phyloP scores from a whole-genome alignment of 2,329 filamentous ascomycete genomes.

The Fusarium armeniacum region DNA sequence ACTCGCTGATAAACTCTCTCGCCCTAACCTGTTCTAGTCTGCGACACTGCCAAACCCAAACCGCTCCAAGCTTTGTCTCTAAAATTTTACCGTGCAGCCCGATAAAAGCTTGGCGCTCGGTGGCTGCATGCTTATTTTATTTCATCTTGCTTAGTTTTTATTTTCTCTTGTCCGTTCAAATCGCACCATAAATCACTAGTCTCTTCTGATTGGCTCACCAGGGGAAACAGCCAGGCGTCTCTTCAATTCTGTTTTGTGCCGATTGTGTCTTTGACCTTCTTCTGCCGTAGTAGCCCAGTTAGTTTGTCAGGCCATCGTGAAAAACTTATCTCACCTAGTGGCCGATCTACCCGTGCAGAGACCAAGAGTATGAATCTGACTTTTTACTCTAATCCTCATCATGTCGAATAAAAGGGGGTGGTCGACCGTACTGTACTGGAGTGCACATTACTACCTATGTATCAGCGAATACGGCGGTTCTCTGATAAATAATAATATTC shows the following conservation, averaged over 20 bases:
- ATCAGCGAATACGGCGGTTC: conserved; percentile 3
- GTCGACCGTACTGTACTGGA: conserved; percentile 1
- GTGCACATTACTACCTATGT: not conserved
- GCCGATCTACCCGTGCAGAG: conserved; percentile 36
- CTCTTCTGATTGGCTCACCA: conserved; percentile 22
- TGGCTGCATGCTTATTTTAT: conserved; percentile 50
- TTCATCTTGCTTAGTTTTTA: conserved; percentile 3
- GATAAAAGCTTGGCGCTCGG: conserved; percentile 49
- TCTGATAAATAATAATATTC: not conserved
- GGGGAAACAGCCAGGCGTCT: not conserved
- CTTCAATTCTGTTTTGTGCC: not conserved
- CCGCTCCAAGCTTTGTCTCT: conserved; percentile 47
- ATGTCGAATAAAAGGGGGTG: conserved; percentile 3
- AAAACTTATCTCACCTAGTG: conserved; percentile 3
- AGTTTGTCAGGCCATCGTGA: not conserved
- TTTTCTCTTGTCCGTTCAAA: conserved; percentile 18
- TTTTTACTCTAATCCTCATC: not conserved
- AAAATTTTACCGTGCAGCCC: conserved; percentile 50
- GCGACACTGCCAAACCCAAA: conserved; percentile 7
- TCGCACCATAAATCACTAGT: conserved; percentile 8
- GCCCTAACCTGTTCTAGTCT: conserved; percentile 16
- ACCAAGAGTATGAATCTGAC: conserved; percentile 8
- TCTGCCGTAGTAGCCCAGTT: not conserved
- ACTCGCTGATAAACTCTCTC: conserved; percentile 24
- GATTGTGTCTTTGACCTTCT: conserved; percentile 7